Evolutionary conservation across 2,329 filamentous ascomycete species (phyloP), one percentile per base, ranked within the genome.

Genomic region (Tolypocladium pustulatum): DNA sequence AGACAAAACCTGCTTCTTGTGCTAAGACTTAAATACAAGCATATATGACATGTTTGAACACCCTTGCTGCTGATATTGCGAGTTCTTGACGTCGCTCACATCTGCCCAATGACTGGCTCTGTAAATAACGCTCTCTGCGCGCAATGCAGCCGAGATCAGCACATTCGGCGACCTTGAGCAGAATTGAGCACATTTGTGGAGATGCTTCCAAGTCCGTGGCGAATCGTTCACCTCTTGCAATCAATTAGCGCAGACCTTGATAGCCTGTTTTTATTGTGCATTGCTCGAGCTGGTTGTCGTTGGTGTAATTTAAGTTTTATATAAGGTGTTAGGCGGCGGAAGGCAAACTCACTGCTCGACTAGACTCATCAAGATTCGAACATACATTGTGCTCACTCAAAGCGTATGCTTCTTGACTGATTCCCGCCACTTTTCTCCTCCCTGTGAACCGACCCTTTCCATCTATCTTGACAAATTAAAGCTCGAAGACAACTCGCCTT

Each of bases 181-280:
- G 58, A 57, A 70, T 71, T 73, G 71, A 72, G 71, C 71, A 73
- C 62, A 67, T 73, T 72, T 68, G 61, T 63, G 43, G 62, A 64
- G 66, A 17, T 20, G 15, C 12, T 56, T 34, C 43, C 38, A 25
- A 34, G 37, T 17, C 30, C 27, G 27, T 5, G 8, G 25, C 43
- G 32, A 38, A 43, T 32, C 27, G 46, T 27, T 32, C 17, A 10
- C 46, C 46, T 9, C 15, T 27, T 12, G 3, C 5, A 32, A 32
- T 32, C 8, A 20, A 13, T 51, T 17, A 51, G 46, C 46, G 15
- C 27, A 17, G 46, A 32, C 46, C 46, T 20, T 51, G 46, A 51
- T 51, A 27, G 46, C 8, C 7, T n/a, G 8, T 49, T 49, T 20
- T 51, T 17, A 17, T 20, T 20, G 27, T 32, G 27, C 13, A 2